Evolutionary conservation across 768 basidiomycete genomes (phyloP).

Genomic region (Pholiota conissans): DNA sequence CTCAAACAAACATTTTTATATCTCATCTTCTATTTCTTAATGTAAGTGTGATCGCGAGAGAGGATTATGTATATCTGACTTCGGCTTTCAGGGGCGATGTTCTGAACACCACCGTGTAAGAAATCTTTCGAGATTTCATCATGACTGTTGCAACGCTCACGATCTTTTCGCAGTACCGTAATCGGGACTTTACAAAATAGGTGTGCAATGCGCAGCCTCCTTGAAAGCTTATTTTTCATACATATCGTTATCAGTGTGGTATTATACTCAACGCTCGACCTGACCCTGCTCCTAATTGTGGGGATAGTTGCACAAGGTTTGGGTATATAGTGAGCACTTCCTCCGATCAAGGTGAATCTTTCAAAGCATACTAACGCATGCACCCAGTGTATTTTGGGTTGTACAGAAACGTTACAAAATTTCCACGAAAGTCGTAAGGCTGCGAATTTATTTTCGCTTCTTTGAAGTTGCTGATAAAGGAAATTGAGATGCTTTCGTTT

Average conservation of each 20-base stretch:
- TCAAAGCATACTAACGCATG: neutral
- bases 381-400: slow-evolving; percentile 59
- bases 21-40: slow-evolving; percentile 74
- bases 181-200: slow-evolving; percentile 72
- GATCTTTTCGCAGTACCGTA: slow-evolving; percentile 54
- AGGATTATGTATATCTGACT: neutral
- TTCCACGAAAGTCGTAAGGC: slow-evolving; percentile 58
- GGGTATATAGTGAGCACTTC: slow-evolving; percentile 67
- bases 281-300: slow-evolving; percentile 66
- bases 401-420: slow-evolving; percentile 66
- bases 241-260: slow-evolving; percentile 47
- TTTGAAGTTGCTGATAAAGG: neutral
- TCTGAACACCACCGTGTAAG: slow-evolving; percentile 72
- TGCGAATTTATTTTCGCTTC: neutral
- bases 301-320: slow-evolving; percentile 64
- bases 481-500: slow-evolving; percentile 63
- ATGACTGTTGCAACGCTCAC: neutral
- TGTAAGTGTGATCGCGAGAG: slow-evolving; percentile 40
- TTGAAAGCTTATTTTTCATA: slow-evolving; percentile 1
- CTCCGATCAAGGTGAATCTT: neutral
- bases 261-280: slow-evolving; percentile 68
- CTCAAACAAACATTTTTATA: slow-evolving; percentile 76
- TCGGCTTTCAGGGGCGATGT: slow-evolving; percentile 62
- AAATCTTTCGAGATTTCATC: neutral
- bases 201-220: slow-evolving; percentile 25